Evolutionary conservation across 352 stramenopile genomes (phyloP), one percentile per base, ranked within the genome.

Genomic region (Thalassiosira ordinaria): DNA sequence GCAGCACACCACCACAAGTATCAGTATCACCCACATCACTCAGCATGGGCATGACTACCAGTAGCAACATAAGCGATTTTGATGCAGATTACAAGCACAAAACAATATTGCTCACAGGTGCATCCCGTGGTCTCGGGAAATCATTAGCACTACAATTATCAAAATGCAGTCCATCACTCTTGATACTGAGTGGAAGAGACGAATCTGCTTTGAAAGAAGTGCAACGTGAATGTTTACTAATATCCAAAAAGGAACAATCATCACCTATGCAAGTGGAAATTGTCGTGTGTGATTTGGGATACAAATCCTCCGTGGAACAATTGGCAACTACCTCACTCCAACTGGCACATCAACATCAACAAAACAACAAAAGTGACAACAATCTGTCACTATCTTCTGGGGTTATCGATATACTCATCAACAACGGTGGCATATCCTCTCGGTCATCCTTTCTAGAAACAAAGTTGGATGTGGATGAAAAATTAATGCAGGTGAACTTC

Each of bases 401-500:
- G 13, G 22, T 22, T 8, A 83, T 93, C 56, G 86, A 93, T 61
- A 44, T 93, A 51, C 65, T 93, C 0, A 86, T 93, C 14, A 89
- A 91, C 39, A 90, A 89, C 70, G 88, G 88, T 22, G 88, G 88
- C 8, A 80, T 93, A 16, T 93, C 88, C 1, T 87, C 73, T 31
- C 55, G 88, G 49, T 92, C 86, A 18, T 72, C 74, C 0, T 93
- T 93, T 64, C 4, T 93, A 0, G 79, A 91, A 64, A 92, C 88
- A 3, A 64, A 52, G 24, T 62, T 88, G 3, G 82, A 90, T 44
- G 82, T 93, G 4, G 88, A 93, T 75, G 67, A 85, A 52, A 59
- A 22, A 27, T 65, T 93, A 1, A 93, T 93, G 88, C 81, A 90
- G 65, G 83, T 93, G 11, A 93, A 93, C 69, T 93, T 93, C 59